These are phyloP conservation scores for Cocos nucifera DNA, from an alignment of 176 grass and related monocot genomes.

Conservation along the genomic window DNA sequence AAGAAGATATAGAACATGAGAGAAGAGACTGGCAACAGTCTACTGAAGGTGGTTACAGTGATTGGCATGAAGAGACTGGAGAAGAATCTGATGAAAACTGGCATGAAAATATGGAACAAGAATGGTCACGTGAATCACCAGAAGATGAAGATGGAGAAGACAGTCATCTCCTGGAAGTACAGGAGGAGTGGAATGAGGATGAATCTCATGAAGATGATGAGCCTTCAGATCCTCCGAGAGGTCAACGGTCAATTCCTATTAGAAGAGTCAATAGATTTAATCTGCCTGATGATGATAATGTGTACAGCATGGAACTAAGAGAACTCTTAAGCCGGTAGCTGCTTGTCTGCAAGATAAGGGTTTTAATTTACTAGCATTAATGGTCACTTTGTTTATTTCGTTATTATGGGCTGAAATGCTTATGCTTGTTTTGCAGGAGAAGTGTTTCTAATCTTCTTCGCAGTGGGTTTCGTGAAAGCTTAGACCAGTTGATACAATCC, in stretches of 20 bases:
- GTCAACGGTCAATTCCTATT: slow-evolving; percentile 35
- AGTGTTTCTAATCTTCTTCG: slow-evolving; percentile 98
- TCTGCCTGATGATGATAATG: slow-evolving; percentile 83
- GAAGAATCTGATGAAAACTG: slow-evolving; percentile 4
- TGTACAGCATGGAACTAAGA: slow-evolving; percentile 93
- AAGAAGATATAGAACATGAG: slow-evolving; percentile 29
- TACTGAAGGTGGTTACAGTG: slow-evolving; percentile 24
- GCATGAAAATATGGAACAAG: slow-evolving; percentile 11
- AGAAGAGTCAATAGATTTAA: slow-evolving; percentile 62
- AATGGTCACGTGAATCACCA: slow-evolving; percentile 1
- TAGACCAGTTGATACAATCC: slow-evolving; percentile 89
- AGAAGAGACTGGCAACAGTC: slow-evolving; percentile 18
- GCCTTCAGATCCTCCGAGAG: slow-evolving; percentile 41
- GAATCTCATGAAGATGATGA: slow-evolving; percentile 46
- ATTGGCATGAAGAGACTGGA: slow-evolving; percentile 2
- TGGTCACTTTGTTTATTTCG: neutral
- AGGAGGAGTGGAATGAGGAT: slow-evolving; percentile 13
- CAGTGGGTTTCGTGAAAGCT: slow-evolving; percentile 92
- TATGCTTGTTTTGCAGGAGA: slow-evolving; percentile 40
- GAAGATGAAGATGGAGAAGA: slow-evolving; percentile 9
- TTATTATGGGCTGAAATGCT: slow-evolving; percentile 13
- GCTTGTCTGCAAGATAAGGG: slow-evolving; percentile 1
- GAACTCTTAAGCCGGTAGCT: slow-evolving; percentile 88
- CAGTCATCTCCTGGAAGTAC: neutral
- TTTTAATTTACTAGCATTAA: no score